Base-by-base conservation (phyloP, 768 basidiomycete genomes). In the Boletellus ananas region DNA sequence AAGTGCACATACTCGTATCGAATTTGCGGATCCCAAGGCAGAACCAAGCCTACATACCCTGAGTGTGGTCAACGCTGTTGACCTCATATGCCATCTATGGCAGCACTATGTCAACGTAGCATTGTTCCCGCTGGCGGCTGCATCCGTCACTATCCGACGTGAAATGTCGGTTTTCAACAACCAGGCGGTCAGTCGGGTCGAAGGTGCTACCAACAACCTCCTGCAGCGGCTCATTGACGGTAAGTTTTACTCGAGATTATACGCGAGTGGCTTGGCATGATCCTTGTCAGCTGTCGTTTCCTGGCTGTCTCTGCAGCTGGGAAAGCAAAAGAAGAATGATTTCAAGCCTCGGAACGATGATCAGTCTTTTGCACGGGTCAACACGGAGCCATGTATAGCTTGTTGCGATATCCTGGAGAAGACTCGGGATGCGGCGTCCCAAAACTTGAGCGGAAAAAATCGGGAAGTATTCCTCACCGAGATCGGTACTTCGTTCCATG, bases 291-390 rank as follows among this genome's bases (percentile, higher is more conserved):
- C 76, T 0, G 79, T 92, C 51, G 67, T 93, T 41, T 67, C 79
- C 17, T 94, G 89, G 85, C 72, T 97, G 7, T 75, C 81, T 2
- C 54, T 75, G 3, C 85, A 90, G 54, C 80, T 99, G 34, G 78
- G 82, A 8, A 94, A 93, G 67, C 96, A 99, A 67, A 97, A 97
- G 74, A 88, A 86, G 61, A 88, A 83, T 43, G 96, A 99, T 65
- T 99, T 96, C 73, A 96, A 95, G 68, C 96, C 96, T 11, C 82
- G 87, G 34, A 94, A 97, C 58, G 96, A 99, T 62, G 95, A 98
- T 58, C 69, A 94, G 20, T 94, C 94, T 0, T 98, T 97, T 67
- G 91, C 93, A 4, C 75, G 93, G 18, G 91, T 91, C 23, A 96
- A 92, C 62, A 98, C 96, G 0, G 95, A 97, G 56, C 94, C 96